Conservation (phyloP, 192 early-diverging fungal species). For the Thamnidium elegans region DNA sequence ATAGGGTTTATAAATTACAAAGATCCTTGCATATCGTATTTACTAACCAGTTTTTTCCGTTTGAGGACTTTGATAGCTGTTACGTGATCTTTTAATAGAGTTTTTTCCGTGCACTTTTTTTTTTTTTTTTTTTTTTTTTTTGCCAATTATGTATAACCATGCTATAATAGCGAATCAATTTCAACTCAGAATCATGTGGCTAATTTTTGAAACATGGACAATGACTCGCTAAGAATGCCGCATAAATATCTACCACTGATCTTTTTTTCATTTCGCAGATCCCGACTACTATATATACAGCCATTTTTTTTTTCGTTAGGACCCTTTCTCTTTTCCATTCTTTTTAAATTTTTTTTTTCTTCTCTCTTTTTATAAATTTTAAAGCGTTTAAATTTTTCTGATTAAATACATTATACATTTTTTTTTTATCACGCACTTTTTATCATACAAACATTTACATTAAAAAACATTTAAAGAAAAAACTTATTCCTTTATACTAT, state of each 20-base stretch:
- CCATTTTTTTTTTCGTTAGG: neutral
- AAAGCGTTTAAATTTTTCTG: conserved; percentile 1
- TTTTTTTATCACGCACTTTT: neutral
- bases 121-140: no score
- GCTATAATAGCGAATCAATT: no score
- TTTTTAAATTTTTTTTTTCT: neutral
- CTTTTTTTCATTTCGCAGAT: conserved; percentile 1
- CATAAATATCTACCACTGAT: neutral
- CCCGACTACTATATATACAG: conserved; percentile 2
- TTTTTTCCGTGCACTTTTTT: no score
- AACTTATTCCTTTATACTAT: neutral
- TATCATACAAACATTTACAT: neutral
- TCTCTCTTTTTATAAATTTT: neutral
- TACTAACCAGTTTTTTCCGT: no score
- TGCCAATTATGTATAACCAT: no score
- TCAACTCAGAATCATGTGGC: no score
- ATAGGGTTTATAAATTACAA: no score
- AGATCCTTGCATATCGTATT: no score
- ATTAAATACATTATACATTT: no score
- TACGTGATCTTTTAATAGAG: no score
- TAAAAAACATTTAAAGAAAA: neutral
- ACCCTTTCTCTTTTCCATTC: neutral
- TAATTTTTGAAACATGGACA: conserved; percentile 16
- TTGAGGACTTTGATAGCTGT: no score
- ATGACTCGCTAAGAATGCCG: neutral